Evolutionary conservation across 2,329 filamentous ascomycete genomes (phyloP).

Genomic region (Cytospora chrysosperma): DNA sequence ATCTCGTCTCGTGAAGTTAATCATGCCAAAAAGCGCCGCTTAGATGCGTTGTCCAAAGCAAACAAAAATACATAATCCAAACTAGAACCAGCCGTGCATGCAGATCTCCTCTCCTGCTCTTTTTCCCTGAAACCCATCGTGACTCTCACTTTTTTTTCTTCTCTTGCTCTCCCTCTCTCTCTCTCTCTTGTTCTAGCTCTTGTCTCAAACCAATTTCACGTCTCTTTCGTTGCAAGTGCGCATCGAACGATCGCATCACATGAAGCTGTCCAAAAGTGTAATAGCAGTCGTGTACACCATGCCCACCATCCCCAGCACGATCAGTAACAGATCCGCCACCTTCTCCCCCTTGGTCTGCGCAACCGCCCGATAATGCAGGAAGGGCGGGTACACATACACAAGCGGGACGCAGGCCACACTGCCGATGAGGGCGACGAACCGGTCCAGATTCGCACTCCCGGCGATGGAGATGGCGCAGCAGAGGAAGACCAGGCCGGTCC

Average conservation of each 20-base stretch:
- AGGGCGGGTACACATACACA: constrained; percentile 75
- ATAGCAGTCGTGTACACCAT: constrained; percentile 72
- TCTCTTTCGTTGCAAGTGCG: too few species aligned
- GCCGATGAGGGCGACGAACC: constrained; percentile 73
- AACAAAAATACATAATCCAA: background rate
- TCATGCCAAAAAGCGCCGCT: constrained; percentile 5
- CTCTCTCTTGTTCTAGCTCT: background rate
- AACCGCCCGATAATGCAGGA: constrained; percentile 66
- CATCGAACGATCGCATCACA: constrained; percentile 20
- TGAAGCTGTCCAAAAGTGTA: constrained; percentile 49
- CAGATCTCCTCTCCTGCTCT: background rate
- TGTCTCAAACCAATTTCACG: background rate
- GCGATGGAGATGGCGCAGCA: constrained; percentile 62
- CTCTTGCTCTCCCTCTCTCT: too few species aligned
- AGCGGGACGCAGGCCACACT: constrained; percentile 72
- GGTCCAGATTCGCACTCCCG: constrained; percentile 68
- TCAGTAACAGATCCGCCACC: constrained; percentile 59
- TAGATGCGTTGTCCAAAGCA: background rate
- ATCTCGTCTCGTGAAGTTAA: background rate
- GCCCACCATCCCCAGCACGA: constrained; percentile 60
- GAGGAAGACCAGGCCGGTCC: constrained; percentile 54
- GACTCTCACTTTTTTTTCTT: background rate
- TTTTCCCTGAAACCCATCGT: background rate
- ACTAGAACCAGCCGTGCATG: background rate
- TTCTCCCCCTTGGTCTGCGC: constrained; percentile 57